phyloP scores from a whole-genome alignment of 176 grass and related monocot species.

The Zea mays region DNA sequence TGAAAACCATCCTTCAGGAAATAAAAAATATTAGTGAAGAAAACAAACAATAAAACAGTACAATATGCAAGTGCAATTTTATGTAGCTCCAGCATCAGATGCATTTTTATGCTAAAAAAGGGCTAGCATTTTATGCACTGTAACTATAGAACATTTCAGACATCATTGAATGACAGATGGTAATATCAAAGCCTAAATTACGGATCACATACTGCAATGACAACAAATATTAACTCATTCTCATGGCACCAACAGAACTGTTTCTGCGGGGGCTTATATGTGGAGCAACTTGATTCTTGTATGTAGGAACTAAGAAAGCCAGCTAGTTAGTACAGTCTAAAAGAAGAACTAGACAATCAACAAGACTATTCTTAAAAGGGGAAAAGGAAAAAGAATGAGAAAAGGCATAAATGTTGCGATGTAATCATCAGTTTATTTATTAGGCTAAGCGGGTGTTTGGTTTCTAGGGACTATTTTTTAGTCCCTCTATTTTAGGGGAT shows the following conservation, averaged over 20 bases:
- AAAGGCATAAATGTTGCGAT: neutral
- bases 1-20: conserved; percentile 72
- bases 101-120: conserved; percentile 2
- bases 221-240: neutral
- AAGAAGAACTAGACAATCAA: neutral
- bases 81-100: neutral
- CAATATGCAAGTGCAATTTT: neutral
- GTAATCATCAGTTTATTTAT: too few species aligned
- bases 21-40: conserved; percentile 15
- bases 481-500: too few species aligned
- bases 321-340: neutral
- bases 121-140: conserved; percentile 15
- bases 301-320: neutral
- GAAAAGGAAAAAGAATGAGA: neutral
- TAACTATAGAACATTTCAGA: neutral
- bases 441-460: neutral
- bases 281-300: conserved; percentile 3
- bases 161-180: neutral
- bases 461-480: too few species aligned
- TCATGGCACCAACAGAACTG: neutral
- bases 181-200: conserved; percentile 8
- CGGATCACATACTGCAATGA: conserved; percentile 6
- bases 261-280: neutral
- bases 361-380: too few species aligned
- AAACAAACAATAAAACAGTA: conserved; percentile 8